Conservation (phyloP, 768 basidiomycete species). For the Hortiboletus flavorubellus region DNA sequence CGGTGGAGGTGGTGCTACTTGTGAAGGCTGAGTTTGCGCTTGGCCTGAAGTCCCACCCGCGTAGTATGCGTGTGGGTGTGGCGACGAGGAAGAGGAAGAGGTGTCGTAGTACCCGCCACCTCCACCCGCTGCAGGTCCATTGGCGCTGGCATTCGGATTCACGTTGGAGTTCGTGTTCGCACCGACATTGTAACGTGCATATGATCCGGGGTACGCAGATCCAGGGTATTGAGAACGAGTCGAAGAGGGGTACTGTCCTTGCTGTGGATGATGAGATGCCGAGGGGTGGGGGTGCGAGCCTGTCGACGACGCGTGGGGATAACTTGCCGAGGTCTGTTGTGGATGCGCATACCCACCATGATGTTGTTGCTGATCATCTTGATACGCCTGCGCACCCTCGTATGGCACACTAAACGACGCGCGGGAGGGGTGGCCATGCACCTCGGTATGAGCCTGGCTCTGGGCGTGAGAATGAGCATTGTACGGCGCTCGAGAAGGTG, state of each 20-base stretch:
- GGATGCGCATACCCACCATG: slow-evolving; percentile 21
- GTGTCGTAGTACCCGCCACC: slow-evolving; percentile 26
- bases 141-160: slow-evolving; percentile 7
- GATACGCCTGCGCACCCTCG: slow-evolving; percentile 28
- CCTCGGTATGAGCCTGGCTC: slow-evolving; percentile 17
- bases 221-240: slow-evolving; percentile 25
- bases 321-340: slow-evolving; percentile 18
- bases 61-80: slow-evolving; percentile 22
- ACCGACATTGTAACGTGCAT: slow-evolving; percentile 30
- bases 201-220: slow-evolving; percentile 26
- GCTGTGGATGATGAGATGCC: slow-evolving; percentile 21
- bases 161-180: slow-evolving; percentile 16
- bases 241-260: slow-evolving; percentile 25
- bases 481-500: slow-evolving; percentile 20
- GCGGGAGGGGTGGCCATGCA: slow-evolving; percentile 18
- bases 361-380: slow-evolving; percentile 24
- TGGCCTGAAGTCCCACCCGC: slow-evolving; percentile 17
- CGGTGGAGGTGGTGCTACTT: slow-evolving; percentile 14
- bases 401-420: slow-evolving; percentile 20
- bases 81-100: slow-evolving; percentile 19
- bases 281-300: slow-evolving; percentile 19
- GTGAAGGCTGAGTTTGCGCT: slow-evolving; percentile 15
- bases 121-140: slow-evolving; percentile 10
- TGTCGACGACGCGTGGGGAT: slow-evolving; percentile 20
- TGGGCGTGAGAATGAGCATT: slow-evolving; percentile 16